A percentile compares a stretch with the other conserved stretches of the same genome.
Evolutionary conservation across 139 green algal species (phyloP).

Genomic region (Bryopsis sp.): DNA sequence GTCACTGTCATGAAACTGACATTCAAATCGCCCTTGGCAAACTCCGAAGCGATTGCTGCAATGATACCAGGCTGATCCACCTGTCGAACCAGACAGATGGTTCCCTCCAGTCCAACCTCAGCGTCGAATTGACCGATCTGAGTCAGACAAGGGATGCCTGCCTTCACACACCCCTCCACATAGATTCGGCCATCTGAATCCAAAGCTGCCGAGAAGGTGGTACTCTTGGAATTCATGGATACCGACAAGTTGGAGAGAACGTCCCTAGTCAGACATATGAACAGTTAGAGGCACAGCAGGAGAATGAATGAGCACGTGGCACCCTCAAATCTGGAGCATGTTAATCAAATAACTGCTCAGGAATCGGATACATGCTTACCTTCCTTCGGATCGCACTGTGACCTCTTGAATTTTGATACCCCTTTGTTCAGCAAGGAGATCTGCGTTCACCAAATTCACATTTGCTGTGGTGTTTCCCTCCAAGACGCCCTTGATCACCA

Average conservation of each 20-base stretch:
- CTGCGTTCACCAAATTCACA: slow-evolving; percentile 91
- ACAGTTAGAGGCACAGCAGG: background rate
- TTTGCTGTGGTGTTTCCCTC: slow-evolving; percentile 51
- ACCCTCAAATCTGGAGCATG: background rate
- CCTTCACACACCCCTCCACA: slow-evolving; percentile 62
- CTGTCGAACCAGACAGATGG: slow-evolving; percentile 51
- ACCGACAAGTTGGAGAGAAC: slow-evolving; percentile 57
- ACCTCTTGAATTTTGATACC: slow-evolving; percentile 71
- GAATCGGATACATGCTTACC: slow-evolving; percentile 16
- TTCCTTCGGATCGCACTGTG: slow-evolving; percentile 33
- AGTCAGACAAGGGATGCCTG: slow-evolving; percentile 64
- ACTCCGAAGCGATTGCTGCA: slow-evolving; percentile 54
- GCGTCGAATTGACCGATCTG: slow-evolving; percentile 80
- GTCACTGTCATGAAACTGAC: slow-evolving; percentile 90
- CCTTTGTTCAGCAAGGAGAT: slow-evolving; percentile 83
- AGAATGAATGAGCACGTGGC: background rate
- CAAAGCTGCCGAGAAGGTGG: slow-evolving; percentile 60
- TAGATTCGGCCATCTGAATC: slow-evolving; percentile 50
- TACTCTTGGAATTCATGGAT: slow-evolving; percentile 43
- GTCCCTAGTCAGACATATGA: slow-evolving; percentile 17
- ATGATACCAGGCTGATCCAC: slow-evolving; percentile 90
- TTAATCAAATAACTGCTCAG: background rate
- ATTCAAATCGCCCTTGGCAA: slow-evolving; percentile 73
- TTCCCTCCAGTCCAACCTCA: slow-evolving; percentile 69
- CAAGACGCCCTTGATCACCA: slow-evolving; percentile 83